phyloP scores from a whole-genome alignment of 768 basidiomycete genomes.

The Termitomyces sp. region DNA sequence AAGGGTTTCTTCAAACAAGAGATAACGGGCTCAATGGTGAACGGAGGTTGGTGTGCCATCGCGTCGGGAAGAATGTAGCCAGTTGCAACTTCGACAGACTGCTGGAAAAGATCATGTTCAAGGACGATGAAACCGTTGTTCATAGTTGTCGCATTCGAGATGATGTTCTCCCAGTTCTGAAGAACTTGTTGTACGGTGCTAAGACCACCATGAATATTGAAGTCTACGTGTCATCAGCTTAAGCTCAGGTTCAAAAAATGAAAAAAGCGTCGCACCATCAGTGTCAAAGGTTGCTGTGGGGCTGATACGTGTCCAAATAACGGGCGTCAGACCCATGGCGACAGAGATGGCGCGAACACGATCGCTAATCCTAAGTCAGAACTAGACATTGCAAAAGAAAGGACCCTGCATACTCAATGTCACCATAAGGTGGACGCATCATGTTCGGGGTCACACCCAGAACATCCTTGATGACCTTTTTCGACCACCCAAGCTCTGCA shows the following conservation, averaged over 20 bases:
- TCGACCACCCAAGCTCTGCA: slow-evolving; percentile 85
- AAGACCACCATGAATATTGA: slow-evolving; percentile 67
- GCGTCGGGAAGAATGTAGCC: slow-evolving; percentile 85
- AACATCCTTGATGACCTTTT: slow-evolving; percentile 79
- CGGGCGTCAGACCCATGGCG: slow-evolving; percentile 78
- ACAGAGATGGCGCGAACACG: slow-evolving; percentile 79
- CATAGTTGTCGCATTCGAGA: slow-evolving; percentile 51
- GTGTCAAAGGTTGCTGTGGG: slow-evolving; percentile 65
- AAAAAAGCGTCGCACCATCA: slow-evolving; percentile 33
- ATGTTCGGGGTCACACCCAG: slow-evolving; percentile 72
- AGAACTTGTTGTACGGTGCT: slow-evolving; percentile 54
- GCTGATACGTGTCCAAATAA: slow-evolving; percentile 79
- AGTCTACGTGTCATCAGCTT: slow-evolving; percentile 43
- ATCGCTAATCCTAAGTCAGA: slow-evolving; percentile 40
- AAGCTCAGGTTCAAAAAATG: not conserved
- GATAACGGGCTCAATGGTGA: slow-evolving; percentile 70
- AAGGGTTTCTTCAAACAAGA: slow-evolving; percentile 55
- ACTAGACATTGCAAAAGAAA: not conserved
- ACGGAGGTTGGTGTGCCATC: slow-evolving; percentile 53
- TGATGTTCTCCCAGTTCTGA: slow-evolving; percentile 69
- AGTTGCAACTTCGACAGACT: slow-evolving; percentile 79
- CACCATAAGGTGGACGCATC: slow-evolving; percentile 81
- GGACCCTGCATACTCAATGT: slow-evolving; percentile 52
- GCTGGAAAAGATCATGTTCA: slow-evolving; percentile 82
- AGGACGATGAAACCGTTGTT: slow-evolving; percentile 84